phyloP scores from a whole-genome alignment of 1,284 basidiomycete species.

The Athelia psychrophila region DNA sequence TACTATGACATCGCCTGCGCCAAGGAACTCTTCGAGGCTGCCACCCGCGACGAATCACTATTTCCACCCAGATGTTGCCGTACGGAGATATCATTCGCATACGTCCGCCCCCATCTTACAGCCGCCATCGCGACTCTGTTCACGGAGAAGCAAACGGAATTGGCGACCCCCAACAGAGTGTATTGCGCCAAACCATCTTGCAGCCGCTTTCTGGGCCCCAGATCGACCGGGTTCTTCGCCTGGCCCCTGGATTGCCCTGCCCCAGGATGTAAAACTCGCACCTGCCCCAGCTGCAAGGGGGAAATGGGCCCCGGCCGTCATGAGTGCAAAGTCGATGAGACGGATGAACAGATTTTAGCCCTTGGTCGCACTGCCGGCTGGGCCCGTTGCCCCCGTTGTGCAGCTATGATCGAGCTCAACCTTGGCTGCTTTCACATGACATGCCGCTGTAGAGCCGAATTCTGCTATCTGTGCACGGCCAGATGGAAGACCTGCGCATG shows the following conservation, averaged over 20 bases:
- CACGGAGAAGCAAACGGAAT: constrained; percentile 30
- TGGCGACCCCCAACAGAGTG: constrained; percentile 33
- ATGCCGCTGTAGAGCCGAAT: constrained; percentile 41
- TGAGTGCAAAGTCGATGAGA: constrained; percentile 25
- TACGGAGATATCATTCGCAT: constrained; percentile 25
- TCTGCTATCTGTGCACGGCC: constrained; percentile 40
- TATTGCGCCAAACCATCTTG: constrained; percentile 41
- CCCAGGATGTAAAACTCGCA: constrained; percentile 22
- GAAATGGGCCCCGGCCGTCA: constrained; percentile 10
- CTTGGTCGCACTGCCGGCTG: constrained; percentile 33
- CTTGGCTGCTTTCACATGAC: constrained; percentile 46
- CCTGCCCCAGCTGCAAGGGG: constrained; percentile 34
- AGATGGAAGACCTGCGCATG: constrained; percentile 41
- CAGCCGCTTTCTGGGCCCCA: constrained; percentile 38
- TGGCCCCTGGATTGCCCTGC: constrained; percentile 18
- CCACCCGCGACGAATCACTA: constrained; percentile 38
- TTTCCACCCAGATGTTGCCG: constrained; percentile 45
- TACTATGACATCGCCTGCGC: constrained; percentile 37
- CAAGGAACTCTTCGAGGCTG: constrained; percentile 32
- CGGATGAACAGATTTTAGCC: constrained; percentile 26
- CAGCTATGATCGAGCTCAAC: constrained; percentile 38
- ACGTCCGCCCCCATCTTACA: constrained; percentile 26
- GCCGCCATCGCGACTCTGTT: constrained; percentile 21
- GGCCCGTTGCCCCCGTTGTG: constrained; percentile 41
- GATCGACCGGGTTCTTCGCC: constrained; percentile 14